phyloP scores from a whole-genome alignment of 768 basidiomycete genomes.

The Coprinellus aureogranulatus region DNA sequence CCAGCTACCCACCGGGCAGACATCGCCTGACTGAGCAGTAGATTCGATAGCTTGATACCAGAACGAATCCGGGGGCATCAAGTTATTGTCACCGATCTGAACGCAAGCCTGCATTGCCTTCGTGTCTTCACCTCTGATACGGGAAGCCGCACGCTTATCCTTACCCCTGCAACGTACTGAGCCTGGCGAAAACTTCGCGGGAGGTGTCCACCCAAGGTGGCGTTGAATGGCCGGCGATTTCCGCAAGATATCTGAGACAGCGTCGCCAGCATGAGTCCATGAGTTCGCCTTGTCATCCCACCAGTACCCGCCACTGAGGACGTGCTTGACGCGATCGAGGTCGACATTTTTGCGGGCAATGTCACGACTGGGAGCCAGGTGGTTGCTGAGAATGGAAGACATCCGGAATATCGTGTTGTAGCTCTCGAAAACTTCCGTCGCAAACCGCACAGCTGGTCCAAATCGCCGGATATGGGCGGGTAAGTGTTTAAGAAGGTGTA shows the following conservation, averaged over 20 bases:
- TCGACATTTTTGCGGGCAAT: slow-evolving; percentile 32
- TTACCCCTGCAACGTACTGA: neutral
- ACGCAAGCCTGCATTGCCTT: neutral
- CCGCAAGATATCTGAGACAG: neutral
- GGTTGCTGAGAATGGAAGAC: slow-evolving; percentile 41
- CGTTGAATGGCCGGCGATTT: neutral
- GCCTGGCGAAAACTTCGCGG: neutral
- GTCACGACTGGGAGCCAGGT: slow-evolving; percentile 41
- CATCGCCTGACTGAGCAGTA: neutral
- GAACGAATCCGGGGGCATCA: neutral
- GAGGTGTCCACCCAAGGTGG: neutral
- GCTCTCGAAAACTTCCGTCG: slow-evolving; percentile 36
- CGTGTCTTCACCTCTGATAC: neutral
- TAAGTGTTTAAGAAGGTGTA: slow-evolving; percentile 34
- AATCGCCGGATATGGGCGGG: slow-evolving; percentile 31
- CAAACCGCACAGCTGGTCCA: slow-evolving; percentile 33
- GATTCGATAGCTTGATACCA: neutral
- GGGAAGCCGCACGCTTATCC: neutral
- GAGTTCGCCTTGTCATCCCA: slow-evolving; percentile 15
- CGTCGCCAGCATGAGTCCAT: slow-evolving; percentile 6
- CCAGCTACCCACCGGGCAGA: neutral
- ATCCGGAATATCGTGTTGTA: slow-evolving; percentile 42
- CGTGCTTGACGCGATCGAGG: slow-evolving; percentile 29
- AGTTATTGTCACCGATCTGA: neutral
- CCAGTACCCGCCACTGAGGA: slow-evolving; percentile 29